These are phyloP conservation scores for Cokeromyces recurvatus DNA, from an alignment of 371 early-diverging fungal genomes.

Conservation along the genomic window DNA sequence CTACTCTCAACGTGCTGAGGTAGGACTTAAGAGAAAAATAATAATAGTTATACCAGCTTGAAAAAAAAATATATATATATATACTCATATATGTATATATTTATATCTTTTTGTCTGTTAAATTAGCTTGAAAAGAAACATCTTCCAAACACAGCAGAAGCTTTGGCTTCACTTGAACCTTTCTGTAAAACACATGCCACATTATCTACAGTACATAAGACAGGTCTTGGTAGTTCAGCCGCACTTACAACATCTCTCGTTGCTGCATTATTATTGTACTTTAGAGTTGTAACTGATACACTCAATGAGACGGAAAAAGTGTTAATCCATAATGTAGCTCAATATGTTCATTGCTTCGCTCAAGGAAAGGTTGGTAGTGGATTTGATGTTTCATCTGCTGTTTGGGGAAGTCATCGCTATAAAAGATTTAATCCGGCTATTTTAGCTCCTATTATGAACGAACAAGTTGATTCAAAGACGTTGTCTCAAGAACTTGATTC, in stretches of 20 bases:
- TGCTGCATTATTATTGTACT: conserved; percentile 70
- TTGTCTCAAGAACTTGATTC: conserved; percentile 24
- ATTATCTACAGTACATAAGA: conserved; percentile 83
- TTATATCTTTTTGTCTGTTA: too few relatives aligned
- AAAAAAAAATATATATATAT: too few relatives aligned
- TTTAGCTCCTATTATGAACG: conserved; percentile 58
- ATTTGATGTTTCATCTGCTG: conserved; percentile 93
- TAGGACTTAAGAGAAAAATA: conserved; percentile 23
- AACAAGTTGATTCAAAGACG: conserved; percentile 19
- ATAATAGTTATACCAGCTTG: too few relatives aligned
- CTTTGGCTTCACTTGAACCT: conserved; percentile 59
- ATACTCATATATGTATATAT: too few relatives aligned
- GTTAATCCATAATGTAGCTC: conserved; percentile 80
- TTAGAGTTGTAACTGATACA: conserved; percentile 37
- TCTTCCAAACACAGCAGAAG: conserved; percentile 50
- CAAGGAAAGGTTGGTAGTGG: conserved; percentile 97
- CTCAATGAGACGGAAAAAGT: conserved; percentile 6
- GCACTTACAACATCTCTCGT: conserved; percentile 89
- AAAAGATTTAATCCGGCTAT: conserved; percentile 76
- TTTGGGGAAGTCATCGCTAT: conserved; percentile 86
- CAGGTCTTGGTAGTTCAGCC: conserved; percentile 94
- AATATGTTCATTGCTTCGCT: conserved; percentile 90
- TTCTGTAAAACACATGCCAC: conserved; percentile 68
- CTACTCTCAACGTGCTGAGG: conserved; percentile 82
- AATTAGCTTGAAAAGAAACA: conserved; percentile 25